Evolutionary conservation across 345 rosid species (phyloP), one percentile per base, ranked within the genome.

Genomic region (Lepidium africanum): DNA sequence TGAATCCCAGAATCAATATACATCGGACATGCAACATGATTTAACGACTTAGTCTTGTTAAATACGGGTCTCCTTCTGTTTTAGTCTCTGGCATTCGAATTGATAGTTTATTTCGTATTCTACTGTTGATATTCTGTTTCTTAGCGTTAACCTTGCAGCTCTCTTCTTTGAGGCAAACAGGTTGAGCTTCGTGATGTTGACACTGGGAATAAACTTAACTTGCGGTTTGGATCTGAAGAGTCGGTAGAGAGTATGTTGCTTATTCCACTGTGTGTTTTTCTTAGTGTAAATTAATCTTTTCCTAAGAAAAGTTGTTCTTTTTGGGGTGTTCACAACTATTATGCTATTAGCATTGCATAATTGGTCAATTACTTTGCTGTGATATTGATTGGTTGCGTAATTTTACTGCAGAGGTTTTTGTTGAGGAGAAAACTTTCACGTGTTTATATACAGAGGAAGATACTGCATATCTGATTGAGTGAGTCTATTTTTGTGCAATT

Each of bases 161-260:
- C 12, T 63, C 48, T 25, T 73, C 21, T 73, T 14, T 43, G 39
- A 1, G 50, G 14, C 52, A 61, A 36, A 50, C 61, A 93, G 98
- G 55, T 93, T 64, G 96, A 93, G 88, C 90, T 88, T 78, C 96
- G 98, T 37, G 96, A 89, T 81, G 83, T 93, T 72, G 96, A 90
- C 79, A 83, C 63, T 57, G 96, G 97, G 76, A 88, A 75, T 77
- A 93, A 88, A 78, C 79, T 84, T 65, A 93, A 81, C 83, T 71
- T 86, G 25, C 89, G 98, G 55, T 93, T 88, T 76, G 91, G 89
- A 70, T 63, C 95, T 15, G 92, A 90, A 72, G 98, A 93, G 78
- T 74, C 96, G 47, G 79, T 93, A 77, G 96, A 88, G 78, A 93
- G 97, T 90, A 59, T 13, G 42, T 36, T 58, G 27, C 58, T 59